Evolutionary conservation across 2,329 filamentous ascomycete species (phyloP).

Genomic region (Pseudogymnoascus pannorum): DNA sequence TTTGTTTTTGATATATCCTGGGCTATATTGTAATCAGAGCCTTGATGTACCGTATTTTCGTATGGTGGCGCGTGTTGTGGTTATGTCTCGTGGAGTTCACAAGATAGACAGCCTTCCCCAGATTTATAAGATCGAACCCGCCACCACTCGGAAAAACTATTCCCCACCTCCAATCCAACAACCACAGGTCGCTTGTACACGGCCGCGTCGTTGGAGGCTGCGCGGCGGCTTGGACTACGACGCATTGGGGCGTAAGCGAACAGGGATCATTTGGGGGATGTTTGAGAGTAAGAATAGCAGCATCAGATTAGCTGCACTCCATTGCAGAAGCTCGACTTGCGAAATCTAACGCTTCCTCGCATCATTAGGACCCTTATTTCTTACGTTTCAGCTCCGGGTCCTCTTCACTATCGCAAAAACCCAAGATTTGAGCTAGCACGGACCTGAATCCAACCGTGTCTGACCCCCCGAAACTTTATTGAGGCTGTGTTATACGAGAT

Average conservation of each 20-base stretch:
- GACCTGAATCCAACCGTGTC: neutral
- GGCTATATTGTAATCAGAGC: neutral
- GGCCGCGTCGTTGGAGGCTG: neutral
- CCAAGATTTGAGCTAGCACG: neutral
- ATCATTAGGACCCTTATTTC: neutral
- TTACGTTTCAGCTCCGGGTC: neutral
- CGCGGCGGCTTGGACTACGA: neutral
- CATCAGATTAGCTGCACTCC: neutral
- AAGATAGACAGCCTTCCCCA: constrained; percentile 7
- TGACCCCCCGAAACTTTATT: neutral
- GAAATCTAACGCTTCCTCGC: neutral
- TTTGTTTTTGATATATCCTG: neutral
- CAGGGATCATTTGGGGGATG: constrained; percentile 4
- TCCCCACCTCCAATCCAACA: neutral
- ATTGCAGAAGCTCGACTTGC: neutral
- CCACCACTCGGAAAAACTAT: neutral
- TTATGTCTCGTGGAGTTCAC: neutral
- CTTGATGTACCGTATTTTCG: neutral
- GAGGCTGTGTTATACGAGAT: constrained; percentile 2
- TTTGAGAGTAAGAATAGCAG: constrained; percentile 6
- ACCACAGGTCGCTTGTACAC: neutral
- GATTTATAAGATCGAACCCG: constrained; percentile 6
- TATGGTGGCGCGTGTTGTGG: neutral
- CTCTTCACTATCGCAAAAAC: neutral
- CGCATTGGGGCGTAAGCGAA: constrained; percentile 4